Base-by-base conservation (phyloP, 176 grass and related monocot genomes). In the Zea mays region DNA sequence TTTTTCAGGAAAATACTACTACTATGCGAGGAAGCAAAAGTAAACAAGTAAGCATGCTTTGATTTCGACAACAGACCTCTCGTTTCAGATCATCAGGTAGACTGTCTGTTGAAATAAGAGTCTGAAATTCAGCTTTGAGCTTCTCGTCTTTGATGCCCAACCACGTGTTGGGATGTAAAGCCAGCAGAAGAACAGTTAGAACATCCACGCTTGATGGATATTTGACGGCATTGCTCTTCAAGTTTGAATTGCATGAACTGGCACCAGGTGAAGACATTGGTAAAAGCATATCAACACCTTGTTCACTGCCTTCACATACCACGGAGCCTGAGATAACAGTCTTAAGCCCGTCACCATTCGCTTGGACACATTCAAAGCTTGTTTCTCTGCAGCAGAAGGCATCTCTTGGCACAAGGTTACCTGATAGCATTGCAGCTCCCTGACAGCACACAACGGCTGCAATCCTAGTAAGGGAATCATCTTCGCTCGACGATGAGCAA, bases 361-460 rank as follows among this genome's bases (percentile, higher is more conserved):
- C 78, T 55, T 80, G 39, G 11, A 88, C 61, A 67, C 82, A 88
- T 85, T 76, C 82, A 33, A 90, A 40, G 78, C 83, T 86, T 72
- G 85, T 92, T 81, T 79, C 75, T 75, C 77, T 85, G 87, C 85
- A 98, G 77, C 91, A 92, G 57, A 84, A 90, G 42, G 65, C 73
- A 78, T 86, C 48, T 52, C 48, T 73, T 79, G 77, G 73, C 59
- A 17, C 65, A 82, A 72, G 62, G 66, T 63, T 76, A 12, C 89
- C 87, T 43, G 89, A 81, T 83, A 98, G 78, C 43, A 98, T 67
- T 65, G 87, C 85, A 8, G 91, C 89, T 69, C 96, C 96, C 86
- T 94, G 89, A 86, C 96, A 94, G 78, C 96, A 98, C 11, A 93
- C 73, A 71, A 35, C 76, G 17, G 83, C 73, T 73, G 90, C 85